phyloP scores from a whole-genome alignment of 352 stramenopile species.

The Aphanomyces euteiches region DNA sequence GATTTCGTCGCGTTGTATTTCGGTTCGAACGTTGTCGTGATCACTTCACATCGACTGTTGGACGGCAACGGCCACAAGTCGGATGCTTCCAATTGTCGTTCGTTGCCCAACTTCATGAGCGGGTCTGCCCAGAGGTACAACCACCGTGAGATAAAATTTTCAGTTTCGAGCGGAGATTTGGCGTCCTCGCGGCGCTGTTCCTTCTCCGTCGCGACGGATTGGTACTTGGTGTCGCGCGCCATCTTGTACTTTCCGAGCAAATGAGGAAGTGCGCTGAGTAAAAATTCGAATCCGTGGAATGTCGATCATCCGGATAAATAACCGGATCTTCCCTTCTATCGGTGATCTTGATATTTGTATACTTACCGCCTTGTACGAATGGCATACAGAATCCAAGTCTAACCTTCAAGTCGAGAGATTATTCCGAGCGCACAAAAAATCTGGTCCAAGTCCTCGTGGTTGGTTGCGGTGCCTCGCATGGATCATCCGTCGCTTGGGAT shows the following conservation, averaged over 20 bases:
- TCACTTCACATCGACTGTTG: neutral
- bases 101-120: constrained; percentile 3
- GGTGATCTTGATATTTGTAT: no score
- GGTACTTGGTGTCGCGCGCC: constrained; percentile 2
- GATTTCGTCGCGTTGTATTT: neutral
- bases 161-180: neutral
- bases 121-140: constrained; percentile 14
- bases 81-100: neutral
- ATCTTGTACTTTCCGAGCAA: neutral
- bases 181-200: neutral
- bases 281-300: no score
- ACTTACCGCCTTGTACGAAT: no score
- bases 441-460: no score
- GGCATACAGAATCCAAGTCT: no score
- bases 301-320: no score
- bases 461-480: no score
- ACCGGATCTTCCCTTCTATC: no score
- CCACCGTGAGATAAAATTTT: neutral
- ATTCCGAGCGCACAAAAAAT: no score
- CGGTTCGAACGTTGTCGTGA: neutral
- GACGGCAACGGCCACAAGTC: constrained; percentile 10
- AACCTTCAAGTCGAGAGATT: no score
- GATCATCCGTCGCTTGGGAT: no score
- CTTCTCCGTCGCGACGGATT: neutral
- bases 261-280: neutral